Percentiles rank a stretch among this genome's conserved stretches.
Evolutionary conservation across 139 green algal species (phyloP).

Genomic region (Desmodesmus armatus): DNA sequence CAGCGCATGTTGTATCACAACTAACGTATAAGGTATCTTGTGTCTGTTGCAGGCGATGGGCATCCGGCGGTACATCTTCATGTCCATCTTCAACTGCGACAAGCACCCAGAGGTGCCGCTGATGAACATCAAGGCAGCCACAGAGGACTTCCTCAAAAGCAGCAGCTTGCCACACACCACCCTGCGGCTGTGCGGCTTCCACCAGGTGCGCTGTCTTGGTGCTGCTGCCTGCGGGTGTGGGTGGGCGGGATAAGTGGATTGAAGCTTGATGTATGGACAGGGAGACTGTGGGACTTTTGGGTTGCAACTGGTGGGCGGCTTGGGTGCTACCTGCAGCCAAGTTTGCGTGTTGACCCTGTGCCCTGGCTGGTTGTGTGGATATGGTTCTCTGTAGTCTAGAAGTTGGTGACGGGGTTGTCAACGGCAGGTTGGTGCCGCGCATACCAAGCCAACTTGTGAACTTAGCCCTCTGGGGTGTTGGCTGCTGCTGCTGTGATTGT

Average conservation of each 20-base stretch:
- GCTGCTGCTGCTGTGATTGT: not conserved
- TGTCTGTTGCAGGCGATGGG: constrained; percentile 90
- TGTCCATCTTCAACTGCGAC: constrained; percentile 97
- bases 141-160: constrained; percentile 91
- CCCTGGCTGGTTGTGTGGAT: not conserved
- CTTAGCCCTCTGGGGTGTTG: not conserved
- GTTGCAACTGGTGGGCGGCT: too few relatives aligned
- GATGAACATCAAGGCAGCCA: constrained; percentile 94
- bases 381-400: not conserved
- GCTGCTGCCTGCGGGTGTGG: not conserved
- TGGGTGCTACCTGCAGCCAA: too few relatives aligned
- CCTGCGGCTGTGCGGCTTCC: constrained; percentile 96
- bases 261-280: not conserved
- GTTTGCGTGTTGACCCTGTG: not conserved
- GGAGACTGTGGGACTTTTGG: too few relatives aligned
- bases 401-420: too few relatives aligned
- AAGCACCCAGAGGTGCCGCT: constrained; percentile 93
- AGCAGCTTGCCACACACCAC: constrained; percentile 93
- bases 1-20: too few relatives aligned
- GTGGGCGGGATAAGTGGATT: not conserved
- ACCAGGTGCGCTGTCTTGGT: constrained; percentile 85
- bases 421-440: too few relatives aligned
- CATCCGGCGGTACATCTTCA: constrained; percentile 98
- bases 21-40: not conserved
- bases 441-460: not conserved